Conservation (phyloP, 805 yeast genomes). For the Novakomyces olei region DNA sequence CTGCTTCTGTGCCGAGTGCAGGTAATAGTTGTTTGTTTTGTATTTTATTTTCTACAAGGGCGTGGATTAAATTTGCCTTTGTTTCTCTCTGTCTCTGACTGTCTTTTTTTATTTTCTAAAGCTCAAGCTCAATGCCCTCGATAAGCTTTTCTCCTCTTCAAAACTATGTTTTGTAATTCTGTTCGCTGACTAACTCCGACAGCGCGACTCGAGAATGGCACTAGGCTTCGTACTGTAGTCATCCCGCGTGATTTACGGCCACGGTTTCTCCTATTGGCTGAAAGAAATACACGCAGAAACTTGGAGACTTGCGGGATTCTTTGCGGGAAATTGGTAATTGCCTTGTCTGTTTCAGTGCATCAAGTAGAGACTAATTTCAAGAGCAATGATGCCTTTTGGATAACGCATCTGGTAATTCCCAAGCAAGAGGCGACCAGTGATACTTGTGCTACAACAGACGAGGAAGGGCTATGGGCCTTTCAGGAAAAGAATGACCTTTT, state of each 20-base stretch:
- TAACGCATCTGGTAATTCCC: slow-evolving; percentile 40
- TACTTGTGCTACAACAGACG: slow-evolving; percentile 40
- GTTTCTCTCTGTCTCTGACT: no score
- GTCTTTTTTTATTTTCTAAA: no score
- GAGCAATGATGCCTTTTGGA: slow-evolving; percentile 37
- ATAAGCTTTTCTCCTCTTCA: no score
- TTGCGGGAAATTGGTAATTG: slow-evolving; percentile 28
- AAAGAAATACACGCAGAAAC: slow-evolving; percentile 25
- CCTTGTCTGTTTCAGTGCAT: neutral
- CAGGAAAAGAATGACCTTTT: slow-evolving; percentile 34
- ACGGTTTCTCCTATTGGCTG: slow-evolving; percentile 26
- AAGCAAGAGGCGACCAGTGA: slow-evolving; percentile 40
- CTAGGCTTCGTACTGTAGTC: slow-evolving; percentile 28
- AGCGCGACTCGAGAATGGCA: no score
- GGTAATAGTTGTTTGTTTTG: no score
- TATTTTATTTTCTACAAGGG: no score
- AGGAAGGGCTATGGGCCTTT: slow-evolving; percentile 33
- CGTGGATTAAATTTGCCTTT: no score
- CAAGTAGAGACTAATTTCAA: neutral
- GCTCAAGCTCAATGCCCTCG: no score
- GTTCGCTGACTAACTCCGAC: no score
- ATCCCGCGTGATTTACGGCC: slow-evolving; percentile 25
- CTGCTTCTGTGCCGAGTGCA: no score
- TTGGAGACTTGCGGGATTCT: slow-evolving; percentile 48
- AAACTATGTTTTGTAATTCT: no score